Conservation (phyloP, 305 asterid species). For the Fraxinus sp. region DNA sequence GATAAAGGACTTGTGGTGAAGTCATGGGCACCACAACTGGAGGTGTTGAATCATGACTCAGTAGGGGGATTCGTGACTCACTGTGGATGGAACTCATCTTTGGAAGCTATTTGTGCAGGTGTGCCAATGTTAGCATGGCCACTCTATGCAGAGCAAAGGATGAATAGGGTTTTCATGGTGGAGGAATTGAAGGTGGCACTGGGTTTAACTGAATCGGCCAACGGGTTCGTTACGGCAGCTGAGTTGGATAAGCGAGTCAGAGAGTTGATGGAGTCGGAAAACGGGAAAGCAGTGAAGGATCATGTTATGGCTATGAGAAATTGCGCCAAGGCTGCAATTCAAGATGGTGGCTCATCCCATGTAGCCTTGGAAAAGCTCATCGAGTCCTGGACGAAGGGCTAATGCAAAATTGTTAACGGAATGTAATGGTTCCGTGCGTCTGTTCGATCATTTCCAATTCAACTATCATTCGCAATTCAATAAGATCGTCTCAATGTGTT, state of each 20-base stretch:
- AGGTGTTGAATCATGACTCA: constrained; percentile 47
- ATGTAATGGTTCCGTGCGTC: neutral
- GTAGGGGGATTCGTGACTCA: constrained; percentile 73
- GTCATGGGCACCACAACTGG: constrained; percentile 69
- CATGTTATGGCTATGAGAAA: constrained; percentile 28
- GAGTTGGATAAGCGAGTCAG: constrained; percentile 49
- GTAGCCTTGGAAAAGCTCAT: constrained; percentile 36
- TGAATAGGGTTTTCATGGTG: constrained; percentile 40
- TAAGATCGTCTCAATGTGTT: neutral
- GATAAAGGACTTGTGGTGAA: constrained; percentile 44
- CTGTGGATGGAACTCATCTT: constrained; percentile 62
- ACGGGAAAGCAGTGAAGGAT: constrained; percentile 30
- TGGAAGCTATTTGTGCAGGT: constrained; percentile 56
- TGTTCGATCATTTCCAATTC: neutral
- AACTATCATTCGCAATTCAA: neutral
- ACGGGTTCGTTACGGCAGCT: constrained; percentile 43
- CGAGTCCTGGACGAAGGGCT: neutral
- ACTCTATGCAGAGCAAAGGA: constrained; percentile 64
- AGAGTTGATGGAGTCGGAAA: constrained; percentile 43
- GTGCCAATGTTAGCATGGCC: constrained; percentile 73
- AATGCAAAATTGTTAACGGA: neutral
- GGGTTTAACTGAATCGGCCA: constrained; percentile 38
- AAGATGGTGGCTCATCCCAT: constrained; percentile 38
- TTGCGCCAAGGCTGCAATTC: constrained; percentile 36
- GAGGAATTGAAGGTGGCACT: constrained; percentile 57